Evolutionary conservation across 192 early-diverging fungal species (phyloP), one percentile per base, ranked within the genome.

Genomic region (Podila clonocystis): DNA sequence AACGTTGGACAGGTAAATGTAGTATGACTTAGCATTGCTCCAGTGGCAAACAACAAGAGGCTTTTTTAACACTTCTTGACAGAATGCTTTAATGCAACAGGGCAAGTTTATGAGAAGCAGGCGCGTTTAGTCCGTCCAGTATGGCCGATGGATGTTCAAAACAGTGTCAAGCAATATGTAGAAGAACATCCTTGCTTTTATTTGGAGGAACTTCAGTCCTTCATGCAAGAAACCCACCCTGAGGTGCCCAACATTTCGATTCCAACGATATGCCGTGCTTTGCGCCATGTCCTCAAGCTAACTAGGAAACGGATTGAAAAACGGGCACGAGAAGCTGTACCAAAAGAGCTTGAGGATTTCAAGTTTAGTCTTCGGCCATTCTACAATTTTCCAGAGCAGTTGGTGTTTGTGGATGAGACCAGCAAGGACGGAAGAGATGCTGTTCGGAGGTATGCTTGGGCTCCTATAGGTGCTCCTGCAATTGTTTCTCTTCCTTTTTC

Each of bases 221-320:
- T 31, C 4, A 4, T 31, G 2, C 4, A 4, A 31, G 30, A 31
- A 31, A 31, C 1, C 30, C 4, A 3, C 4, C 30, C 30, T 4
- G 30, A 31, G 2, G 30, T 31, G 1, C 30, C 4, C 2, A 9
- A 34, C 2, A 70, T 22, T 50, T 70, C 68, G 0, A 13, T 62
- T 4, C 45, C 67, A 34, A 69, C 67, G 0, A 61, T 68, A 13
- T 68, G 67, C 36, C 67, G 67, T 15, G 67, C 57, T 28, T 31
- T 68, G n/a, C 67, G 67, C 3, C 55, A 60, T 45, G 67, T 26
- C 28, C 58, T 68, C 20, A 59, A 59, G 34, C 28, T 68, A 0
- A 41, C 34, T 7, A 68, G 67, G 41, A 68, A 68, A 38, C 59
- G 45, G 59, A 19, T 68, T 4, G 9, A 58, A 9, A 68, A 68